Base-by-base conservation (phyloP, 345 rosid genomes). In the Melaleuca alternifolia region DNA sequence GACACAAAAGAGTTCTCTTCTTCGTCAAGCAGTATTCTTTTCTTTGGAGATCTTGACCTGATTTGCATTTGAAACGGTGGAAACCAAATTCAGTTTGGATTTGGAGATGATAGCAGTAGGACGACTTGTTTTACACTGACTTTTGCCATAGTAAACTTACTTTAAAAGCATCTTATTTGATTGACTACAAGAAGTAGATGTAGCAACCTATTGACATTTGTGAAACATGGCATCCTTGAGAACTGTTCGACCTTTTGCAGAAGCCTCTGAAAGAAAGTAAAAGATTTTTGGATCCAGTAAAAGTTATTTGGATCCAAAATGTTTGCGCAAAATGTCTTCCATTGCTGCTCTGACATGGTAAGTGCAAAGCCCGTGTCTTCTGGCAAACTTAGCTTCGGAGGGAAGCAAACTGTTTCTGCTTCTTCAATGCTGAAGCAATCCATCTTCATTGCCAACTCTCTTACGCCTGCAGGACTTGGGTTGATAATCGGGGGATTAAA, bases 231-330 rank as follows among this genome's bases (percentile, higher is more conserved):
- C 20, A 52, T 26, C 24, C 71, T 50, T n/a, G 30, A 23, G 41
- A 50, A 86, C 2, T 84, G 71, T 15, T 54, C 87, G 4, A 88
- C 50, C 86, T 90, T 91, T 53, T 56, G 30, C 2, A 88, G 59
- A 37, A 87, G 86, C 28, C 90, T 89, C 52, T 85, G 59, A 50
- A 89, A 91, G 83, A 89, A 82, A 9, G 83, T 87, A 56, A 41
- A 41, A 41, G 84, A 52, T 88, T 90, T 14, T 85, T 84, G 50
- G 51, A 65, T 44, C 91, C 89, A 86, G 3, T 41, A 41, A 41
- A 41, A 41, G 41, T 41, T 85, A 52, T 88, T 90, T 85, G 50
- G 51, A 65, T 44, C 91, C 89, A 86, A 91, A 92, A 57, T 89
- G 92, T 61, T 84, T 79, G 52, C 33, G 85, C 3, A 18, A 15